Conservation (phyloP, 83 land plant species). For the Picea engelmannii region DNA sequence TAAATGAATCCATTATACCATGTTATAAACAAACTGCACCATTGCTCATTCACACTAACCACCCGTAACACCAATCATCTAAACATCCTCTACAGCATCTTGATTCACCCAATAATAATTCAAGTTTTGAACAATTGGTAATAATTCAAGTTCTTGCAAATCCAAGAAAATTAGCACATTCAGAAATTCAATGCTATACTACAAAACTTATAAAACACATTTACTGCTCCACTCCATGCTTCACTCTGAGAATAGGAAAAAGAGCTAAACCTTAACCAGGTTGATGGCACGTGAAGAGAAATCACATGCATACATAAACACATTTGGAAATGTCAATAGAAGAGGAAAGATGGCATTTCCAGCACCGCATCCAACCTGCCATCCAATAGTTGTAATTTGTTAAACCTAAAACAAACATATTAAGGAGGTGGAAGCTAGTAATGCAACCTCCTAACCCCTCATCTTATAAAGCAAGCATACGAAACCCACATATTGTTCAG, state of each 20-base stretch:
- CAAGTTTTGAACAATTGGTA: slow-evolving; percentile 7
- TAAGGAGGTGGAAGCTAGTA: neutral
- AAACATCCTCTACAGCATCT: slow-evolving; percentile 1
- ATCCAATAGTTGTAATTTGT: slow-evolving; percentile 5
- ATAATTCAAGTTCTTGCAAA: neutral
- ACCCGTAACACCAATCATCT: neutral
- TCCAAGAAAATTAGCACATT: neutral
- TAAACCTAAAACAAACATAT: neutral
- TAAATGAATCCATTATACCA: neutral
- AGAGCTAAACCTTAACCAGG: slow-evolving; percentile 81
- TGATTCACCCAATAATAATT: slow-evolving; percentile 1
- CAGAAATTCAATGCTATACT: neutral
- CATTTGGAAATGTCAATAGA: slow-evolving; percentile 65
- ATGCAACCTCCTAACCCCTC: neutral
- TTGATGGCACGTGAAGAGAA: slow-evolving; percentile 91
- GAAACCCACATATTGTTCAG: neutral
- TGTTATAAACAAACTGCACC: neutral
- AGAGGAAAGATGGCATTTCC: slow-evolving; percentile 93
- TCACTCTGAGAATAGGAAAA: slow-evolving; percentile 5
- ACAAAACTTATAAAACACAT: slow-evolving; percentile 1
- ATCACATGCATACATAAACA: slow-evolving; percentile 85
- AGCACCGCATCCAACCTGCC: slow-evolving; percentile 97
- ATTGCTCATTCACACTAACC: neutral
- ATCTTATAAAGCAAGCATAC: neutral
- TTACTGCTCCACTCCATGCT: neutral